Evolutionary conservation across 768 basidiomycete species (phyloP), one percentile per base, ranked within the genome.

Genomic region (Russula earlei): DNA sequence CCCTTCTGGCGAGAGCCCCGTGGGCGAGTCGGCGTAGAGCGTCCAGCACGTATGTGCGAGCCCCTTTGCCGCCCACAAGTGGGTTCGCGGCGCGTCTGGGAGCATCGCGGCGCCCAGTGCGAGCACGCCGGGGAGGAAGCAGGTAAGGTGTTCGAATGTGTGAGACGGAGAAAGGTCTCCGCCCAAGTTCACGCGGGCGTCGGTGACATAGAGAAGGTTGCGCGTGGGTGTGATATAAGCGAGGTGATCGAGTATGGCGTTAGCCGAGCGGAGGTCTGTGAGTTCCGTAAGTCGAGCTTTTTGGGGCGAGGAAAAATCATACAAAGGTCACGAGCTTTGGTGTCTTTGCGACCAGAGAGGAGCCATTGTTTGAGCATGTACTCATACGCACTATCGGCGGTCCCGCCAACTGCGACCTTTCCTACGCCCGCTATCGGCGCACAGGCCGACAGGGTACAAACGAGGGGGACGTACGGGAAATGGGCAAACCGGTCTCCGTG

Each of bases 361-460:
- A 90, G 71, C 69, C 81, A 87, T 52, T 83, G 79, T 63, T 90
- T 90, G 49, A 90, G 76, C 43, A 85, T 75, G 63, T 89, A 89
- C 67, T 90, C 87, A 55, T 88, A 85, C 34, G 11, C 34, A 12
- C 34, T 36, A 12, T 36, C 34, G 4, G 34, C 34, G 14, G 4
- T 1, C 12, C 10, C 34, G 12, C 34, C 34, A 12, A 36, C 34
- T 11, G 34, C 10, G 34, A 12, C 14, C 11, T 2, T 22, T 10
- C 47, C 65, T 67, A 53, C 22, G 22, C 31, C 52, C 54, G 64
- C 76, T 75, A 67, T 42, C 29, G 42, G 61, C 42, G 38, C 49
- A 22, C 8, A 33, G 1, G 15, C 12, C 4, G 11, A 40, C 20
- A 3, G 29, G 4, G 4, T 19, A 15, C 14, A 51, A 22, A 36